Evolutionary conservation across 371 early-diverging fungal genomes (phyloP).

Genomic region (Encephalitozoon romaleae): DNA sequence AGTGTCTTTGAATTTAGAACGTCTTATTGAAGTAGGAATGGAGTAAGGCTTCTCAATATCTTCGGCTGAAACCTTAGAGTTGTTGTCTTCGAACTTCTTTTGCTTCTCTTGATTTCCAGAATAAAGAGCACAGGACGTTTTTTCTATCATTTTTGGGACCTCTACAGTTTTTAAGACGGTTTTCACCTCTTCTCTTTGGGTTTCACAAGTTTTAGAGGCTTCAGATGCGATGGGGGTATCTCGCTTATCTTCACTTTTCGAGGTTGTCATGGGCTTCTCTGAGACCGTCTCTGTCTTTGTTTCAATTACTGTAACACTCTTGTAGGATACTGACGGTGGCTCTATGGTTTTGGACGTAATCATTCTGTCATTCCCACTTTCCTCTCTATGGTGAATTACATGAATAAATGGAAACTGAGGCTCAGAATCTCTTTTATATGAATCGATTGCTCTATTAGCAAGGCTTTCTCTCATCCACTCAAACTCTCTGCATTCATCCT

Average conservation of each 20-base stretch:
- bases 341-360: not conserved
- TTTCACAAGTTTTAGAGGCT: not conserved
- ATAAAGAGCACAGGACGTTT: not conserved
- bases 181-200: not conserved
- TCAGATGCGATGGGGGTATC: not conserved
- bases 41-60: not conserved
- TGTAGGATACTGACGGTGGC: not conserved
- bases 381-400: not conserved
- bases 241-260: not conserved
- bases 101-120: not conserved
- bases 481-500: not conserved
- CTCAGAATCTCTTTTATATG: not conserved
- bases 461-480: not conserved
- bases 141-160: not conserved
- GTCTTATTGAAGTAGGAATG: not conserved
- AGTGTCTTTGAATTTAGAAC: not conserved
- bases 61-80: not conserved
- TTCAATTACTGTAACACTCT: constrained; percentile 5
- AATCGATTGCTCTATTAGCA: not conserved
- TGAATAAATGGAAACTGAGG: not conserved
- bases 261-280: not conserved
- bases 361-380: not conserved
- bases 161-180: constrained; percentile 1
- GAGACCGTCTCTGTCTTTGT: constrained; percentile 23
- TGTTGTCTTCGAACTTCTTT: not conserved